These are phyloP conservation scores for Sporothrix mexicana DNA, from an alignment of 2,329 filamentous ascomycete species.

Conservation along the genomic window DNA sequence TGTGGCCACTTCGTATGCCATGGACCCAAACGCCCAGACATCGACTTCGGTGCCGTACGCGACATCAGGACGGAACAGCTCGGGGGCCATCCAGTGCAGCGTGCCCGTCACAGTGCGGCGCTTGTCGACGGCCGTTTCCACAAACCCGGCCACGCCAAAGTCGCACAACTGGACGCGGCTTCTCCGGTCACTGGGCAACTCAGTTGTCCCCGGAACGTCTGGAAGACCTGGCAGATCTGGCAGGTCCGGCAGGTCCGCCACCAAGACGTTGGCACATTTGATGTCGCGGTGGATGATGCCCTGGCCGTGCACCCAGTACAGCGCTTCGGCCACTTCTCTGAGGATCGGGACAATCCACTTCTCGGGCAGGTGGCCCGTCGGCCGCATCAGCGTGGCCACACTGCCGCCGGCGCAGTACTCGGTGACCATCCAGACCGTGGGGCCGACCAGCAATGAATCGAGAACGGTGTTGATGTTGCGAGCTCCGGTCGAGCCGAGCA, in stretches of 20 bases:
- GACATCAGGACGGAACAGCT: slow-evolving; percentile 47
- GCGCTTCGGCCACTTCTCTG: slow-evolving; percentile 66
- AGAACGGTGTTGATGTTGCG: slow-evolving; percentile 81
- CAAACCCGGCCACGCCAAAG: slow-evolving; percentile 80
- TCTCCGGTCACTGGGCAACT: slow-evolving; percentile 61
- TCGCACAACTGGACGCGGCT: slow-evolving; percentile 79
- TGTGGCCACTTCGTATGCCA: slow-evolving; percentile 80
- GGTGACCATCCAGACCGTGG: slow-evolving; percentile 84
- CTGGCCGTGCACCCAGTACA: slow-evolving; percentile 70
- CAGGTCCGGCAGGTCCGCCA: slow-evolving; percentile 42
- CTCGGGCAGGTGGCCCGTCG: slow-evolving; percentile 63
- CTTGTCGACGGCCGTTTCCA: slow-evolving; percentile 77
- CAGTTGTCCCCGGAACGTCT: no score
- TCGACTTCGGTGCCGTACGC: slow-evolving; percentile 56
- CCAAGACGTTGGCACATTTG: slow-evolving; percentile 73
- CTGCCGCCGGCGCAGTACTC: slow-evolving; percentile 85
- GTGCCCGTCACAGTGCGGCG: slow-evolving; percentile 79
- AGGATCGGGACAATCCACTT: slow-evolving; percentile 47
- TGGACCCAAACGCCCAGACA: slow-evolving; percentile 84
- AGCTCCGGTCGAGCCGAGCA: slow-evolving; percentile 74
- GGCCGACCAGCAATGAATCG: slow-evolving; percentile 75
- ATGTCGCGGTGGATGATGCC: slow-evolving; percentile 75
- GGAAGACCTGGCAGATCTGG: slow-evolving; percentile 64
- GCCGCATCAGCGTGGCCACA: slow-evolving; percentile 72
- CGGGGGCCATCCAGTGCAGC: slow-evolving; percentile 84